phyloP scores from a whole-genome alignment of 805 yeast species.

The Starmerella geochares region DNA sequence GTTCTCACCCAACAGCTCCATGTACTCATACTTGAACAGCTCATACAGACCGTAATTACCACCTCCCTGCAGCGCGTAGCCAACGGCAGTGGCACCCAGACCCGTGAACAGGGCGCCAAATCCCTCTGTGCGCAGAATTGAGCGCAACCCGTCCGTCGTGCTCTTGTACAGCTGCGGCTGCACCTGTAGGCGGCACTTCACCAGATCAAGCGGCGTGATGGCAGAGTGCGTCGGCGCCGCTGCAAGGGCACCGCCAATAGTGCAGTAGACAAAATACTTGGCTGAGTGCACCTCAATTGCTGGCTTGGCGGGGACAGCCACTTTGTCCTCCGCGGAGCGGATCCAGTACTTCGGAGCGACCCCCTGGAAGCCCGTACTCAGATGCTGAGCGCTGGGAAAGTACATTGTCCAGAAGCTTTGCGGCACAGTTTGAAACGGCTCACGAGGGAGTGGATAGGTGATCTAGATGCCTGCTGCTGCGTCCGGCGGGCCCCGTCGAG shows the following conservation, averaged over 20 bases:
- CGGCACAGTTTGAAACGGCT: neutral
- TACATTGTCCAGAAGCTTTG: neutral
- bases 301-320: neutral
- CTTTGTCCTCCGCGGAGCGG: neutral
- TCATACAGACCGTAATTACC: slow-evolving; percentile 96
- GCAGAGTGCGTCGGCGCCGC: slow-evolving; percentile 95
- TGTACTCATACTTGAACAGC: slow-evolving; percentile 70
- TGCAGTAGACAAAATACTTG: slow-evolving; percentile 61
- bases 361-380: neutral
- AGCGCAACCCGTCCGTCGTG: slow-evolving; percentile 70
- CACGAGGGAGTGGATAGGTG: neutral
- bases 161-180: slow-evolving; percentile 60
- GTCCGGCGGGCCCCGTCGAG: neutral
- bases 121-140: slow-evolving; percentile 67
- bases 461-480: neutral
- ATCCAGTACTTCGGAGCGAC: slow-evolving; percentile 2
- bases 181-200: slow-evolving; percentile 89
- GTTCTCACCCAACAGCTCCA: slow-evolving; percentile 54
- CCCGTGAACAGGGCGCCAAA: slow-evolving; percentile 71
- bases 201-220: slow-evolving; percentile 85
- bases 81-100: slow-evolving; percentile 81
- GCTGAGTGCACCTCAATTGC: slow-evolving; percentile 45
- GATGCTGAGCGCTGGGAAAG: slow-evolving; percentile 5
- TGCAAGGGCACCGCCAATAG: slow-evolving; percentile 64
- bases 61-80: slow-evolving; percentile 93